Conservation (phyloP, 495 filamentous ascomycete genomes). For the Tuber magnatum region DNA sequence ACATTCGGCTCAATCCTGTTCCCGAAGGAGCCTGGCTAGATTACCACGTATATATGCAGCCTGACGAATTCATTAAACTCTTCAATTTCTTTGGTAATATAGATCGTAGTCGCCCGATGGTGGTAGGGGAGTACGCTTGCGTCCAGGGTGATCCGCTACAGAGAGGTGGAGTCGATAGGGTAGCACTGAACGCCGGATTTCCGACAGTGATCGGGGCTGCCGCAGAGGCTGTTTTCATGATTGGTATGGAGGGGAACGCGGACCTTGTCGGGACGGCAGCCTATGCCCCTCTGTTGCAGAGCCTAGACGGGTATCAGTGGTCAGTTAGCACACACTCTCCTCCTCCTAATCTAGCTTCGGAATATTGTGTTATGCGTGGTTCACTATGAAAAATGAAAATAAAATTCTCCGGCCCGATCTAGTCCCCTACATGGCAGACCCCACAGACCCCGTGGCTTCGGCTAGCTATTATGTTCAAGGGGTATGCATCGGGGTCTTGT, state of each 20-base stretch:
- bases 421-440: slow-evolving; percentile 46
- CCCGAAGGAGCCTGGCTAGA: too few species aligned
- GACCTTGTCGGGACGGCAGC: slow-evolving; percentile 34
- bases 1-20: slow-evolving; percentile 43
- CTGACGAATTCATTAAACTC: slow-evolving; percentile 19
- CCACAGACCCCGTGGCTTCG: slow-evolving; percentile 43
- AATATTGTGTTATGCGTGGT: too few species aligned
- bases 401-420: too few species aligned
- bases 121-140: slow-evolving; percentile 23
- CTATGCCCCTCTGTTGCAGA: slow-evolving; percentile 48
- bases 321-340: slow-evolving; percentile 17
- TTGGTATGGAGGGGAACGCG: slow-evolving; percentile 40
- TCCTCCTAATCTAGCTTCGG: too few species aligned
- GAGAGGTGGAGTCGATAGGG: slow-evolving; percentile 13
- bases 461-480: slow-evolving; percentile 46
- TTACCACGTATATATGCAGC: slow-evolving; percentile 19
- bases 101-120: slow-evolving; percentile 24
- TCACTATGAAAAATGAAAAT: too few species aligned
- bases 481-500: too few species aligned
- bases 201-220: slow-evolving; percentile 13
- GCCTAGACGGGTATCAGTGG: slow-evolving; percentile 49
- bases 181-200: slow-evolving; percentile 4
- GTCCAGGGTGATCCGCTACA: slow-evolving; percentile 11
- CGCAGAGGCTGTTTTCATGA: slow-evolving; percentile 7
- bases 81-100: slow-evolving; percentile 42